Percentiles rank a stretch among this genome's conserved stretches.
Evolutionary conservation across 2,329 filamentous ascomycete species (phyloP).

Genomic region (Phoma sp.): DNA sequence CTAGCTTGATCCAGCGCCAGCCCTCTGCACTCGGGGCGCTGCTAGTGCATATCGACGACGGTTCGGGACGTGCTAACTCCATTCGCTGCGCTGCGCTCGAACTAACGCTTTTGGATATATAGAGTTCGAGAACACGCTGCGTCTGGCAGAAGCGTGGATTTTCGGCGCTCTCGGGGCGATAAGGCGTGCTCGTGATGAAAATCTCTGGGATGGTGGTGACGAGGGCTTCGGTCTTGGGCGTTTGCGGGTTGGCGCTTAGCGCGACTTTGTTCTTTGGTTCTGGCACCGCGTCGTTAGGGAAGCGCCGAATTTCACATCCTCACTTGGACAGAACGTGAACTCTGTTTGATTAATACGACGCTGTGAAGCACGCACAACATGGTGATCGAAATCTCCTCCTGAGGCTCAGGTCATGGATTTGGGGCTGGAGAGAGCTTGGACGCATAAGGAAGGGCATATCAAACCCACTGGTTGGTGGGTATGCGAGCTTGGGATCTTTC

Average conservation of each 20-base stretch:
- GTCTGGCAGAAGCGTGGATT: slow-evolving; percentile 2
- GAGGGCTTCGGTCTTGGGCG: background rate
- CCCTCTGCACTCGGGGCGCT: background rate
- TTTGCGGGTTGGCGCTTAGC: slow-evolving; percentile 2
- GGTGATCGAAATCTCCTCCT: background rate
- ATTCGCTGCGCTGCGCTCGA: background rate
- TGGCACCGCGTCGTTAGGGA: slow-evolving; percentile 11
- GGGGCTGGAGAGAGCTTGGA: background rate
- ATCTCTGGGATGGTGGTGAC: background rate
- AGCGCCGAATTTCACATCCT: slow-evolving; percentile 1
- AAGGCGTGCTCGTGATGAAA: background rate
- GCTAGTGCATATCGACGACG: slow-evolving; percentile 8
- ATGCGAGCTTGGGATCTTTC: background rate
- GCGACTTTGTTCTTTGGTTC: background rate
- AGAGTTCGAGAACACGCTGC: slow-evolving; percentile 1
- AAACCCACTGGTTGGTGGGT: background rate
- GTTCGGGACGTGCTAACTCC: background rate
- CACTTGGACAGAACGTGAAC: background rate
- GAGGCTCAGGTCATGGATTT: background rate
- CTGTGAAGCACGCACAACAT: background rate
- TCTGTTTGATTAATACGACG: slow-evolving; percentile 2
- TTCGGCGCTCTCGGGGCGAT: background rate
- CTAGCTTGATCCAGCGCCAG: background rate
- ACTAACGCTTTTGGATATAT: background rate
- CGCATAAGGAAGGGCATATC: background rate